phyloP scores from a whole-genome alignment of 768 basidiomycete genomes.

The Cyclocybe cylindracea region DNA sequence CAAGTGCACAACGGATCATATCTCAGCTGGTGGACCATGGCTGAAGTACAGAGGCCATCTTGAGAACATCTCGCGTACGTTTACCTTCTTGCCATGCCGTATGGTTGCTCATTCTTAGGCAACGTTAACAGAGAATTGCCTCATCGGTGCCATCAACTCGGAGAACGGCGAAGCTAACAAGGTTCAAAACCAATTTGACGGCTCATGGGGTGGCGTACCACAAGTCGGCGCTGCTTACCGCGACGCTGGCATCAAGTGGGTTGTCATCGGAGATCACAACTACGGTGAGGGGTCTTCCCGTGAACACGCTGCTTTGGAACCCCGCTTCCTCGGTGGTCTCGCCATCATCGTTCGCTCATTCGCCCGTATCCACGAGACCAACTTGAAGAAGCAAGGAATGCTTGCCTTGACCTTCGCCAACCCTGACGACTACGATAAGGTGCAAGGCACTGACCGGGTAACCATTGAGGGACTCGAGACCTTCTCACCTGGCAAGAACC shows the following conservation, averaged over 20 bases:
- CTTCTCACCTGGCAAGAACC: slow-evolving; percentile 91
- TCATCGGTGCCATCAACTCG: slow-evolving; percentile 95
- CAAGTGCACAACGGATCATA: slow-evolving; percentile 99
- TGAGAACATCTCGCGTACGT: slow-evolving; percentile 93
- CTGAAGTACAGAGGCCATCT: slow-evolving; percentile 99
- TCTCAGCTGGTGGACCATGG: slow-evolving; percentile 98
- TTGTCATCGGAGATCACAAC: slow-evolving; percentile 94
- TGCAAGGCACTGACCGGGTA: slow-evolving; percentile 84
- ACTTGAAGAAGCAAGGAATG: slow-evolving; percentile 99
- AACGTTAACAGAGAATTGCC: slow-evolving; percentile 75
- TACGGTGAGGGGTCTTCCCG: slow-evolving; percentile 99
- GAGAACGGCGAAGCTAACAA: slow-evolving; percentile 98
- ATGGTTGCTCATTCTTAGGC: slow-evolving; percentile 7
- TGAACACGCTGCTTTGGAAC: slow-evolving; percentile 96
- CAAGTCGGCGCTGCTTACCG: slow-evolving; percentile 87
- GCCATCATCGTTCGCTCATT: slow-evolving; percentile 97
- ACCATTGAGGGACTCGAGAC: slow-evolving; percentile 86
- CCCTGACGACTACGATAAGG: slow-evolving; percentile 92
- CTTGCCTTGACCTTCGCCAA: slow-evolving; percentile 93
- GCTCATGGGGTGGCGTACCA: slow-evolving; percentile 85
- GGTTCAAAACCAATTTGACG: slow-evolving; percentile 87
- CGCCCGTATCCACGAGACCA: slow-evolving; percentile 97
- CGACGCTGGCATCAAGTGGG: slow-evolving; percentile 90
- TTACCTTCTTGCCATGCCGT: background rate
- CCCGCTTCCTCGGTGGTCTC: slow-evolving; percentile 91